A percentile compares a stretch with the other conserved stretches of the same genome.
These are phyloP conservation scores for Bocquillonia castaneifolia DNA, from an alignment of 441 rosid genomes.

Conservation along the genomic window DNA sequence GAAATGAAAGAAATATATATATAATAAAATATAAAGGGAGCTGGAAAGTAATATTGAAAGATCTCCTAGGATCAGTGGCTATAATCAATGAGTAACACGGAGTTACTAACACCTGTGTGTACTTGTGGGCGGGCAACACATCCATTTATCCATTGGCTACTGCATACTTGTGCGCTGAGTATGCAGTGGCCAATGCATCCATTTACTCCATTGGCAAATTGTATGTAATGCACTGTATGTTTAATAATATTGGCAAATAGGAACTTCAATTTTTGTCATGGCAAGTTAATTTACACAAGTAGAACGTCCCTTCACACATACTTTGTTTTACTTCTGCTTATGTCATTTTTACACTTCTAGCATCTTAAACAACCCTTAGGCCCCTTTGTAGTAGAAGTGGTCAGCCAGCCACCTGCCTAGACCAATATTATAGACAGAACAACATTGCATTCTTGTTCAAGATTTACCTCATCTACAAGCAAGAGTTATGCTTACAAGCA, in stretches of 20 bases:
- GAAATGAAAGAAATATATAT: not conserved
- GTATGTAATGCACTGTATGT: not conserved
- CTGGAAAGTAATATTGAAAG: not conserved
- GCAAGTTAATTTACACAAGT: no score
- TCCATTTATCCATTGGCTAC: not conserved
- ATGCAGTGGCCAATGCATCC: no score
- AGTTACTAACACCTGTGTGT: not conserved
- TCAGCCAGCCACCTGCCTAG: not conserved
- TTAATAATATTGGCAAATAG: not conserved
- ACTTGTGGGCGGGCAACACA: not conserved
- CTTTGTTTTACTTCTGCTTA: no score
- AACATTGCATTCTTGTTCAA: no score
- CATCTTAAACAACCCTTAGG: not conserved
- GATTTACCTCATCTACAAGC: no score
- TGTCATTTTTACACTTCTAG: not conserved
- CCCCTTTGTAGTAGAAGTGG: not conserved
- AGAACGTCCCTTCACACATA: no score
- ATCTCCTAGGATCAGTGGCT: conserved; percentile 4
- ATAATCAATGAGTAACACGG: not conserved
- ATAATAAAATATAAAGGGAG: no score
- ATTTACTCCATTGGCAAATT: no score
- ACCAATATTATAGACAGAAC: not conserved
- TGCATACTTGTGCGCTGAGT: no score
- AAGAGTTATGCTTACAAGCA: no score
- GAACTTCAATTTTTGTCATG: no score